Evolutionary conservation across 1,284 basidiomycete genomes (phyloP).

Genomic region (Tranzscheliella williamsii): DNA sequence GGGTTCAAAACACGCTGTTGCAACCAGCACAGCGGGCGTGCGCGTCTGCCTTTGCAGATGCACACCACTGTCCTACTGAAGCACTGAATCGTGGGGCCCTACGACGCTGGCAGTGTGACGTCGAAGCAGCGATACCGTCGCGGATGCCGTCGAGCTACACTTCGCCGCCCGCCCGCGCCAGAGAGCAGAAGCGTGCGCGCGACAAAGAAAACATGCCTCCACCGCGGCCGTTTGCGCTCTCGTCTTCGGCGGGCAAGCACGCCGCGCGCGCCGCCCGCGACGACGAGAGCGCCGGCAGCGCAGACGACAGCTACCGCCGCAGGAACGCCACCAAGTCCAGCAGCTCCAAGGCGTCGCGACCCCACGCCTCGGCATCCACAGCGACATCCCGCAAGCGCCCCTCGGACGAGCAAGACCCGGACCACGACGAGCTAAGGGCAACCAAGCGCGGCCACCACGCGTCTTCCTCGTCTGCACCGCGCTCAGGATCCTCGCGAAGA

Average conservation of each 20-base stretch:
- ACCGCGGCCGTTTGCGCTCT: conserved; percentile 18
- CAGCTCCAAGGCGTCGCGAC: background rate
- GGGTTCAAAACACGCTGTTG: too few species aligned
- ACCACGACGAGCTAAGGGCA: background rate
- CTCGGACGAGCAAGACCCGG: background rate
- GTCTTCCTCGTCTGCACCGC: background rate
- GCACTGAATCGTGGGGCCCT: too few species aligned
- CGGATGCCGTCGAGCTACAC: too few species aligned
- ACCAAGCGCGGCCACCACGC: background rate
- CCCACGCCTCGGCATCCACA: too few species aligned
- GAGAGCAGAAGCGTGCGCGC: too few species aligned
- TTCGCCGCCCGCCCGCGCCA: too few species aligned
- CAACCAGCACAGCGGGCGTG: too few species aligned
- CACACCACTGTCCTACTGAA: too few species aligned
- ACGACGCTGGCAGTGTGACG: too few species aligned
- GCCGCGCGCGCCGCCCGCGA: conserved; percentile 10
- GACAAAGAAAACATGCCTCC: conserved; percentile 15
- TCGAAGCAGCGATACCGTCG: too few species aligned
- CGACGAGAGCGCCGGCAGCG: conserved; percentile 11
- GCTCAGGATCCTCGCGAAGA: background rate
- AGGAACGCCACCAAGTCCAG: conserved; percentile 1
- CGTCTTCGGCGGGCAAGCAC: conserved; percentile 23
- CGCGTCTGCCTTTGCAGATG: too few species aligned
- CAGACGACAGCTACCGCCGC: conserved; percentile 13
- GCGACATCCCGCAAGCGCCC: too few species aligned